Base-by-base conservation (phyloP, 1,284 basidiomycete species). In the Leccinum pallidistipes region DNA sequence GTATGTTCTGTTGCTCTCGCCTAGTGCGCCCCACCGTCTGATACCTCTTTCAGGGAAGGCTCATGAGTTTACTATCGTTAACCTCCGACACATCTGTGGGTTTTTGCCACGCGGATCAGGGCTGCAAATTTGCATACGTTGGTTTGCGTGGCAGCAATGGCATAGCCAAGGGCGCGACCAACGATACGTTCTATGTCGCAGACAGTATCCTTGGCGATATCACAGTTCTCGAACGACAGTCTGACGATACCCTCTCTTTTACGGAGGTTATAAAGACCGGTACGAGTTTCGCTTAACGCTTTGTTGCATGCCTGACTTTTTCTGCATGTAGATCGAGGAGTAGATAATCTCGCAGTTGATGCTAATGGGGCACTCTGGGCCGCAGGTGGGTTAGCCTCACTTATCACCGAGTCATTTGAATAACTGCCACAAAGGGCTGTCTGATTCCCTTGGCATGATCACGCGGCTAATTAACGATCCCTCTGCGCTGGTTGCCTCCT, bases 271-370 rank as follows among this genome's bases (percentile, higher is more conserved):
- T 86, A 49, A 63, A 71, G 16, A 75, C 76, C n/a, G 82, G 83
- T 85, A 69, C 18, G 51, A 50, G 27, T 59, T 57, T 29, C 34
- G 34, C 38, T 62, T 49, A 52, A n/a, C 24, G 14, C n/a, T 27
- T 32, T 24, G 10, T 32, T 8, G 38, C 32, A 40, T 31, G 27
- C 16, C 47, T 56, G 52, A 61, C 29, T 12, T 57, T 24, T 36
- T 21, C 58, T 49, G 16, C 54, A 14, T 54, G 9, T 63, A 85
- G 86, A 82, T 62, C 76, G 79, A 38, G 64, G 66, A 2, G 29
- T 86, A 45, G 87, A 89, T 64, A 88, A 88, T 67, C 65, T 86
- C 2, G 75, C 81, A 11, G 64, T 88, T 5, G 88, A 88, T 64
- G 72, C 76, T 21, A 74, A 84, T 49, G 87, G 85, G 1, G 78